A percentile compares a stretch with the other conserved stretches of the same genome.
These are phyloP conservation scores for Aurantiochytrium sp. DNA, from an alignment of 108 stramenopile species.

Conservation along the genomic window DNA sequence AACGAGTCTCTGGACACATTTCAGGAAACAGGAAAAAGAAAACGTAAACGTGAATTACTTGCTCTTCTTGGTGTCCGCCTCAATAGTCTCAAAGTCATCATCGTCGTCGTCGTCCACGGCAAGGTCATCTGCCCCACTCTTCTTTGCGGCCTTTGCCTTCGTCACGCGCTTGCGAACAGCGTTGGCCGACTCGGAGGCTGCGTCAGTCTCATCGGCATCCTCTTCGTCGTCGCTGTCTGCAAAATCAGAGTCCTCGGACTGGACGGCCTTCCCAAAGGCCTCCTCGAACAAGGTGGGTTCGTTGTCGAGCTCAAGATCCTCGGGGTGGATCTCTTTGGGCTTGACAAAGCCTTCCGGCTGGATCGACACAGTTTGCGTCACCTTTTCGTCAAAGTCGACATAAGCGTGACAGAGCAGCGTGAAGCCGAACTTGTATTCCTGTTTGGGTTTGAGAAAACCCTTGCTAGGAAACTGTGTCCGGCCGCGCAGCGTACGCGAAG, in stretches of 20 bases:
- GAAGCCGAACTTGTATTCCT: slow-evolving; percentile 5
- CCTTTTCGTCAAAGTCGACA: slow-evolving; percentile 17
- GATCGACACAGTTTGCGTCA: background rate
- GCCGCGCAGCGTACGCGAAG: background rate
- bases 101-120: background rate
- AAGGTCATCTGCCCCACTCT: background rate
- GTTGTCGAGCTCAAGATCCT: slow-evolving; percentile 30
- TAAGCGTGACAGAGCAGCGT: slow-evolving; percentile 8
- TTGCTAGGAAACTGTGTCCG: slow-evolving; percentile 4
- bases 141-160: background rate
- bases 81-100: background rate
- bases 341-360: slow-evolving; percentile 11
- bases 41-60: background rate
- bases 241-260: slow-evolving; percentile 13
- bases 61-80: background rate
- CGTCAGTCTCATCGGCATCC: background rate
- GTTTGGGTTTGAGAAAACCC: background rate
- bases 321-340: slow-evolving; percentile 12
- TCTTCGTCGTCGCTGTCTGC: slow-evolving; percentile 25
- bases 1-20: too few relatives aligned
- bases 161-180: background rate
- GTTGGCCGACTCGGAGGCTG: background rate
- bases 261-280: background rate
- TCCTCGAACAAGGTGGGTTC: slow-evolving; percentile 31
- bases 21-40: too few relatives aligned